Evolutionary conservation across 2,329 filamentous ascomycete species (phyloP), one percentile per base, ranked within the genome.

Genomic region (Exutisphaerella laricina): DNA sequence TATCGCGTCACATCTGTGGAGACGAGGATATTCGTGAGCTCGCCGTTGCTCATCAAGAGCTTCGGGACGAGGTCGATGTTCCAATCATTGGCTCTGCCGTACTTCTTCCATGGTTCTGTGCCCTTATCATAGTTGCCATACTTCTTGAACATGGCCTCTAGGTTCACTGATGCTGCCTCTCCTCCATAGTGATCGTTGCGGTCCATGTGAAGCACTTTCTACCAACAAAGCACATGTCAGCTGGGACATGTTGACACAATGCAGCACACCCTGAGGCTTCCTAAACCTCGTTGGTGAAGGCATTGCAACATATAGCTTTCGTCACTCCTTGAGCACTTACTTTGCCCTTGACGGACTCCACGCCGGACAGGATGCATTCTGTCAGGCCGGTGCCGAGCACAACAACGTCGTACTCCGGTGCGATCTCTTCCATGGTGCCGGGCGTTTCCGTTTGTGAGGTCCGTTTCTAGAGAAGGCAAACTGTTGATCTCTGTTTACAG

Each of bases 61-160:
- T 98, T 98, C 57, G 92, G 90, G 36, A 98, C 89, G 49, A 98
- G 79, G 66, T 98, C 94, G 69, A 98, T 94, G 76, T 96, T 97
- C 92, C 92, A 98, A 78, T 97, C 90, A 72, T 96, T 96, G 66
- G 82, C 75, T 48, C 92, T 85, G 59, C 90, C 90, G 68, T 96
- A 97, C 70, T 95, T 89, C 76, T 94, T 90, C 92, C 92, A 97
- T 55, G 90, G 89, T 75, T 96, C 86, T 63, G 88, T 83, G 58
- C 85, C 86, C 50, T 77, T 66, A 47, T 71, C 66, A 65, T 80
- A 86, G 74, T 92, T 92, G 66, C 87, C 86, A 68, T 95, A 94
- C 69, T 89, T 94, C 75, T 92, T 94, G 79, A 94, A 97, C 59
- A 98, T 85, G 68, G 86, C 80, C 73, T 97, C 88, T 63, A 98